phyloP scores from a whole-genome alignment of 2,329 filamentous ascomycete species.

The Fusarium chaquense region DNA sequence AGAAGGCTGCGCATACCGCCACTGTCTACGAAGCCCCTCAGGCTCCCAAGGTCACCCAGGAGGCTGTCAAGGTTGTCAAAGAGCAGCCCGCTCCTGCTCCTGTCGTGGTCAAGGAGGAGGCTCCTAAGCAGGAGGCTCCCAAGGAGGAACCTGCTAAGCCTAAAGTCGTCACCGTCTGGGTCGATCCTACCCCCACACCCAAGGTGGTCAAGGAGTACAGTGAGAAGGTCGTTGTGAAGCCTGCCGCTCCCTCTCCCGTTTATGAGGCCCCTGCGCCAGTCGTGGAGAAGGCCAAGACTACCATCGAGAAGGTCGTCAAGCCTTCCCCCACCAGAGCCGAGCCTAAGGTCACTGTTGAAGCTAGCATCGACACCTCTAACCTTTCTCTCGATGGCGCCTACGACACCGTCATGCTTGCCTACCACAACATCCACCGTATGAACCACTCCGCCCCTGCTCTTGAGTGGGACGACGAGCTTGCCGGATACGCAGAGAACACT shows the following conservation, averaged over 20 bases:
- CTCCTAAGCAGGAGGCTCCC: conserved; percentile 16
- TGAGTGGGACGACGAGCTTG: conserved; percentile 74
- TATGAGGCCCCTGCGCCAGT: conserved; percentile 14
- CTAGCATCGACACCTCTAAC: conserved; percentile 15
- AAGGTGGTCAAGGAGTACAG: conserved; percentile 4
- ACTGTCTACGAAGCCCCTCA: conserved; percentile 6
- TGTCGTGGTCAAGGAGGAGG: conserved; percentile 19
- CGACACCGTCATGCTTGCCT: conserved; percentile 64
- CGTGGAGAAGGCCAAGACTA: conserved; percentile 26
- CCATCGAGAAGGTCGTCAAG: conserved; percentile 27
- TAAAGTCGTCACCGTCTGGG: conserved; percentile 16
- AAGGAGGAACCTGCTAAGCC: conserved; percentile 29
- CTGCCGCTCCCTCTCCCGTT: conserved; percentile 23
- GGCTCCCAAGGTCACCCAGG: conserved; percentile 14
- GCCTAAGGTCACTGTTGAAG: conserved; percentile 12
- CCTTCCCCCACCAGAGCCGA: conserved; percentile 18
- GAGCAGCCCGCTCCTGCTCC: conserved; percentile 19
- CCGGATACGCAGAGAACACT: conserved; percentile 70
- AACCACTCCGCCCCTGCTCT: conserved; percentile 80
- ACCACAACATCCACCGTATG: conserved; percentile 88
- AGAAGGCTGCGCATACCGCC: conserved; percentile 20
- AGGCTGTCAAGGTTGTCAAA: conserved; percentile 21
- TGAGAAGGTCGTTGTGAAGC: conserved; percentile 12
- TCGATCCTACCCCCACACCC: conserved; percentile 7
- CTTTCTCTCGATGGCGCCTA: conserved; percentile 47